Evolutionary conservation across 257 asterid genomes (phyloP), one percentile per base, ranked within the genome.

Genomic region (Coffea eugenioides): DNA sequence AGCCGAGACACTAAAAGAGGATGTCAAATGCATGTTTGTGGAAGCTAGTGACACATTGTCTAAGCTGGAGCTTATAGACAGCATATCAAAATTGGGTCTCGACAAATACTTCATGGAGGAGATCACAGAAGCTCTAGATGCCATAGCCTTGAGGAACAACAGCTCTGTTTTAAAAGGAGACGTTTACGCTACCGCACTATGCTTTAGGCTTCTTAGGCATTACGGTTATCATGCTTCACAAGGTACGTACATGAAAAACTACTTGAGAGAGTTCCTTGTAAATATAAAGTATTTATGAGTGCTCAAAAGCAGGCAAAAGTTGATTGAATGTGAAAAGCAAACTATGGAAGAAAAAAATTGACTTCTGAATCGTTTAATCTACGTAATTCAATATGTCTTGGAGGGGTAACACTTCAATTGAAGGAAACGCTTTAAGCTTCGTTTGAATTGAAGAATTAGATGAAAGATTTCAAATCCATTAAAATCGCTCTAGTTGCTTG

Each of bases 151-250:
- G 9, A 59, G 31, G 2, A 74, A 9, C 31, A 82, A 3, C 23
- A 61, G 12, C 8, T 61, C 67, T 0, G n/a, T 8, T 76, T 39
- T 27, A 18, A 0, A 31, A 46, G 15, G 65, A 13, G 85, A 86
- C 65, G 85, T 71, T 3, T 85, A 91, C 77, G 74, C 81, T 15
- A 52, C 86, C 74, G 87, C 91, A 0, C 61, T 87, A 61, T 71
- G 71, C 76, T 87, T 88, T 54, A 81, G 90, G 77, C 82, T 87
- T 76, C 91, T 90, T n/a, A 85, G 96, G 84, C 90, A 88, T 39
- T 79, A 88, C 51, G 94, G 91, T 36, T 77, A 74, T 76, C 66
- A 79, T 78, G 88, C 88, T 83, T 73, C 91, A 43, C 88, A 81
- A 86, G 96, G 95, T 88, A 78, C 51, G 14, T 12, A 4, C 10